Percentiles rank a stretch among this genome's conserved stretches.
Evolutionary conservation across 257 asterid genomes (phyloP).

Genomic region (Solanum etuberosum): DNA sequence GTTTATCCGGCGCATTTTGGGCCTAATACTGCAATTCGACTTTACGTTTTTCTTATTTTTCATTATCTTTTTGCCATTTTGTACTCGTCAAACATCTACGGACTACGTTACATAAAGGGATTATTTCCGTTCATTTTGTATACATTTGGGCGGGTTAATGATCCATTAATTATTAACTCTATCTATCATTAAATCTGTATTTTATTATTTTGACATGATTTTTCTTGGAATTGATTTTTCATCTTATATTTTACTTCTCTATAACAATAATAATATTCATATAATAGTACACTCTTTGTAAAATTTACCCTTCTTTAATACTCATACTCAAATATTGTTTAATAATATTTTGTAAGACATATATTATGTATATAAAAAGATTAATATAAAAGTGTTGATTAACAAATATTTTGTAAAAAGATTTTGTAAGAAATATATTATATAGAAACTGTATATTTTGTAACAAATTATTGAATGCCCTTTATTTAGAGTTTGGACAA

Average conservation of each 20-base stretch:
- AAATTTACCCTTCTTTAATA: neutral
- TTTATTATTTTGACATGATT: neutral
- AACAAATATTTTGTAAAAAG: no score
- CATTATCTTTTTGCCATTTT: neutral
- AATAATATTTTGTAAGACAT: no score
- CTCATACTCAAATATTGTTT: neutral
- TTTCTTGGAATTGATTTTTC: neutral
- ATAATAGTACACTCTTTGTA: neutral
- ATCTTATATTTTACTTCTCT: neutral
- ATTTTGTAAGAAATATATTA: no score
- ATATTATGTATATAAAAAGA: no score
- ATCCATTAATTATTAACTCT: neutral
- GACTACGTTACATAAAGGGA: neutral
- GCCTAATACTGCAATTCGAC: neutral
- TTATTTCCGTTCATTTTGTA: neutral
- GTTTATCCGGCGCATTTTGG: neutral
- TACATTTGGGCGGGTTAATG: neutral
- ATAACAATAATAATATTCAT: neutral
- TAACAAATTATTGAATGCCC: neutral
- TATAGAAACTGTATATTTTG: neutral
- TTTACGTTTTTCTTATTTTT: no score
- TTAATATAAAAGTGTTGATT: no score
- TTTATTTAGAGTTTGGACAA: neutral
- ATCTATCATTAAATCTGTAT: neutral
- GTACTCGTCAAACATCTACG: neutral